Evolutionary conservation across 441 rosid genomes (phyloP), one percentile per base, ranked within the genome.

Genomic region (Isatis lusitanica): DNA sequence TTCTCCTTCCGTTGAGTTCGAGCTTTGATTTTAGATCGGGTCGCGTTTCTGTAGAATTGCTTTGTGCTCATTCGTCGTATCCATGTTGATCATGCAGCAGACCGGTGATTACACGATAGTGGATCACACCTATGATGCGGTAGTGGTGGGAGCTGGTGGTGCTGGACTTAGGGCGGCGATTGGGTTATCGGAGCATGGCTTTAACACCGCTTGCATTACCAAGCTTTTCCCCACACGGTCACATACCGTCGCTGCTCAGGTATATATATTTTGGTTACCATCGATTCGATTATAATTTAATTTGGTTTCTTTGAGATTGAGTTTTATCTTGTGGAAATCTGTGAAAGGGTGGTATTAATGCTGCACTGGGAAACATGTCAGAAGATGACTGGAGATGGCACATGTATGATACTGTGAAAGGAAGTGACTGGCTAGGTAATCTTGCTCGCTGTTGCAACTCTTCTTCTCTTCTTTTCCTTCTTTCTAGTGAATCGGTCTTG

Each of bases 351-450:
- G 99, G 97, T 46, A 94, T 92, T 56, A 94, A 94, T 84, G 99
- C 98, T 81, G 98, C 99, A 8, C 74, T 94, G 65, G 99, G 98
- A 61, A 94, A 92, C 79, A 94, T 94, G 99, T 64, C 86, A 0
- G 98, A 92, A 81, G 98, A 92, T 84, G 99, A 92, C 76, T 94
- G 98, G 99, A 83, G 98, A 79, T 92, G 99, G 98, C 99, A 94
- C 76, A 90, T 94, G 97, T 94, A 94, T 78, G 99, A 94, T 67
- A 94, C 98, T 72, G 98, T 92, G 42, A 94, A 94, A 80, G 99
- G 99, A 75, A 92, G 98, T 69, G 99, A 92, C 66, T 94, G 98
- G 99, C 81, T 94, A 80, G 98, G 98, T 92, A 84, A 6, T 9
- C 18, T 52, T 58, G 24, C 24, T 21, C 24, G 1, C 2, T 21